phyloP scores from a whole-genome alignment of 1,284 basidiomycete genomes.

The Tilletia caries region DNA sequence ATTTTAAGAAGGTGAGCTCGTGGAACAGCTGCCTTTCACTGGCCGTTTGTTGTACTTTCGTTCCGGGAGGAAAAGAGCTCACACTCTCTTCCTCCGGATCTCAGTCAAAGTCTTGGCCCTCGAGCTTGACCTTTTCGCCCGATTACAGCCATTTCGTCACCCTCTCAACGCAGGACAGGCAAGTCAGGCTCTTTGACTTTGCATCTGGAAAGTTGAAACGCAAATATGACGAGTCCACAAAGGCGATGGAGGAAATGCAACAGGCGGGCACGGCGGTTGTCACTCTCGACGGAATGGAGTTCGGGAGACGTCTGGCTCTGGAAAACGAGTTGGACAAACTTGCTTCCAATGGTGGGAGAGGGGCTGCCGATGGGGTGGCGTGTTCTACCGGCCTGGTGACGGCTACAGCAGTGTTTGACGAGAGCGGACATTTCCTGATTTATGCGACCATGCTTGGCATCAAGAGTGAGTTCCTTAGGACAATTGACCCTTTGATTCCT shows the following conservation, averaged over 20 bases:
- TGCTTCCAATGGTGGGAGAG: constrained; percentile 59
- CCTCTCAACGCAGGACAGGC: constrained; percentile 84
- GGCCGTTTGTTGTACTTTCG: neutral
- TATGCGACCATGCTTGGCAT: constrained; percentile 92
- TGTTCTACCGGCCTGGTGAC: constrained; percentile 34
- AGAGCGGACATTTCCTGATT: constrained; percentile 86
- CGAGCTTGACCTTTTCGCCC: constrained; percentile 84
- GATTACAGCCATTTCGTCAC: constrained; percentile 83
- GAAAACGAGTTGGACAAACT: constrained; percentile 78
- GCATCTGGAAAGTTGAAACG: constrained; percentile 82
- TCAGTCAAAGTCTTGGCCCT: constrained; percentile 83
- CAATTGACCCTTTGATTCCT: neutral
- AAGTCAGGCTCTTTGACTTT: constrained; percentile 90
- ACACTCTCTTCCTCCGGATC: no score
- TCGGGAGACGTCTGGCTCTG: constrained; percentile 85
- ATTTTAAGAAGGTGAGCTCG: constrained; percentile 86
- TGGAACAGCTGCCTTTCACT: no score
- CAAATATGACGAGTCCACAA: constrained; percentile 89
- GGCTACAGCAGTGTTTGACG: constrained; percentile 81
- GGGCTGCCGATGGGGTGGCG: constrained; percentile 56
- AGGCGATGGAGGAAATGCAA: constrained; percentile 86
- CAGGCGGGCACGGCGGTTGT: constrained; percentile 73
- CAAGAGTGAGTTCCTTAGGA: constrained; percentile 66
- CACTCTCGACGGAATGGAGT: constrained; percentile 98
- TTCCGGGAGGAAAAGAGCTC: neutral